Base-by-base conservation (phyloP, 352 stramenopile species). In the Globisporangium radiosum region DNA sequence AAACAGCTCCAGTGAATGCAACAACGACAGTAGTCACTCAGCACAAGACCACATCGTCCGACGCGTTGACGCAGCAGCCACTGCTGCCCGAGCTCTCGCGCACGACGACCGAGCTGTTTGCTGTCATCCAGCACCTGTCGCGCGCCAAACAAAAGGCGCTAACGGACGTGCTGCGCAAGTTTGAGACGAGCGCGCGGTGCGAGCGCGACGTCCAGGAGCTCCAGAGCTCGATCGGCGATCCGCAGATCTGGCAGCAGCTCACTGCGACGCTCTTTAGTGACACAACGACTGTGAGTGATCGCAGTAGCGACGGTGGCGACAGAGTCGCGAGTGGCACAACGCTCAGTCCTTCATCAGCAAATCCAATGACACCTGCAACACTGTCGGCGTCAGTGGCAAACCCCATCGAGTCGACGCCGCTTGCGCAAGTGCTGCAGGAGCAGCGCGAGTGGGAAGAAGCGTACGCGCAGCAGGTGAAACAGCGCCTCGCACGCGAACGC, bases 181-280 rank as follows among this genome's bases (percentile, higher is more conserved):
- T 92, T 48, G 65, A 88, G 33, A 50, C 67, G 0, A 87, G 81
- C 56, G 68, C 79, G 0, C 78, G 86, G 14, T 60, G 69, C 17
- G 71, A 76, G 17, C 67, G 62, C 17, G 84, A 94, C 43, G 64
- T 90, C 0, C 66, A 81, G 6, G 57, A 70, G 8, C 60, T 94
- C 11, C 64, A 70, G 38, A 75, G 60, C 47, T 94, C 85, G 0
- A 89, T 92, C 40, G 74, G 74, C 0, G 85, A 94, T 47, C 75
- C 82, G n/a, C 56, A 66, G 15, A 69, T 94, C n/a, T 92, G 82
- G 82, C 84, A 79, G 37, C 75, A 92, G 52, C 65, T 94, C 3
- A 85, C 75, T 6, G 25, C 69, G 0, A 60, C 69, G 6, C 63
- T 90, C 3, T 38, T 73, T 60, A 66, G 7, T 13, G 52, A 33